Conservation (phyloP, 2,329 filamentous ascomycete species). For the Fusarium protoensiforme region DNA sequence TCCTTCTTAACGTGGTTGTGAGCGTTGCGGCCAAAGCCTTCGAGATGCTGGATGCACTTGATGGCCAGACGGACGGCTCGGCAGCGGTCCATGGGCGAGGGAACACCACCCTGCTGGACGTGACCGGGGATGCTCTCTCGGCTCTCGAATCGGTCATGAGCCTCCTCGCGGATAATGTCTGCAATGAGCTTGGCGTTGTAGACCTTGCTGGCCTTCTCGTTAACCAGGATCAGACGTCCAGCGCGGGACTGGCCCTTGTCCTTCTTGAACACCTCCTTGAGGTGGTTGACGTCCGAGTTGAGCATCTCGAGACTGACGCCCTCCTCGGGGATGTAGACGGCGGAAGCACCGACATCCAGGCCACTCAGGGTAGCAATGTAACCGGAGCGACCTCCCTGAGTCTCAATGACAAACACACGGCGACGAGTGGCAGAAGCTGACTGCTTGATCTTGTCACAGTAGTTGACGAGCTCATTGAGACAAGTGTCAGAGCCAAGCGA, state of each 20-base stretch:
- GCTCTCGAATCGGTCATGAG: constrained; percentile 90
- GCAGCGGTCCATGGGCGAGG: constrained; percentile 95
- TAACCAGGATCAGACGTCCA: constrained; percentile 94
- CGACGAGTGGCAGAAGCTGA: constrained; percentile 93
- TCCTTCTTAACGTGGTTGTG: constrained; percentile 78
- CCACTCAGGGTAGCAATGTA: constrained; percentile 94
- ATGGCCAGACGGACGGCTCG: constrained; percentile 92
- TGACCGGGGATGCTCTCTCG: constrained; percentile 92
- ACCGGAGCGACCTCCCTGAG: constrained; percentile 92
- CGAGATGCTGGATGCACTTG: constrained; percentile 92
- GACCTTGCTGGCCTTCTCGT: constrained; percentile 90
- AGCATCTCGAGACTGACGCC: constrained; percentile 95
- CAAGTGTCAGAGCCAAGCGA: constrained; percentile 97
- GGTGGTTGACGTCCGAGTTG: constrained; percentile 86
- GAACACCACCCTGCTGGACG: constrained; percentile 93
- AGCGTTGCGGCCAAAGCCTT: constrained; percentile 75
- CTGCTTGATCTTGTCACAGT: constrained; percentile 98
- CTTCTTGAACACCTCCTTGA: constrained; percentile 84
- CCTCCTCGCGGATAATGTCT: constrained; percentile 94
- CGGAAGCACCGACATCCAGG: constrained; percentile 88
- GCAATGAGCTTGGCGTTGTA: constrained; percentile 95
- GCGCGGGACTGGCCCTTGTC: constrained; percentile 91
- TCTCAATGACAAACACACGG: constrained; percentile 97
- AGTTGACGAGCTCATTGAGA: constrained; percentile 91
- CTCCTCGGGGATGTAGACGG: constrained; percentile 97